phyloP scores from a whole-genome alignment of 2,329 filamentous ascomycete genomes.

The Penicillium nordicum region DNA sequence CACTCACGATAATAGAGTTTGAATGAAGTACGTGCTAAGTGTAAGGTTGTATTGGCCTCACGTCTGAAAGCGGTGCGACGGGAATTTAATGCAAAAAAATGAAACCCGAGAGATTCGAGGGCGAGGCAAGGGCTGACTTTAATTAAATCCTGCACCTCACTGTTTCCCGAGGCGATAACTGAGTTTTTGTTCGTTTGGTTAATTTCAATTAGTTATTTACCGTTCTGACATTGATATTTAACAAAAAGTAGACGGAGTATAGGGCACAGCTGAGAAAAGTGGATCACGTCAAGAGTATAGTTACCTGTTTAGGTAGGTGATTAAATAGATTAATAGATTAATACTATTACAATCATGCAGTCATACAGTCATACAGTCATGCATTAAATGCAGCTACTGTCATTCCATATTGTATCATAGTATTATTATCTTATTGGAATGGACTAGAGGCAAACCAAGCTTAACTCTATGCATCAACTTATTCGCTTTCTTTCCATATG shows the following conservation, averaged over 20 bases:
- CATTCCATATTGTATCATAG: neutral
- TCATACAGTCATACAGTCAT: neutral
- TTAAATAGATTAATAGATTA: neutral
- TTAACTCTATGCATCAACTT: neutral
- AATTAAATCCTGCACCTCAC: conserved; percentile 8
- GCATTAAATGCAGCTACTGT: neutral
- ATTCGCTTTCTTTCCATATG: neutral
- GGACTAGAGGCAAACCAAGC: neutral
- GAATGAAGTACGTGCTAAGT: conserved; percentile 1
- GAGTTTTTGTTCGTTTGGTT: neutral
- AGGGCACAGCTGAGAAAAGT: neutral
- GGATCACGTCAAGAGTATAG: conserved; percentile 6
- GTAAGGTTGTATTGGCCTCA: conserved; percentile 5
- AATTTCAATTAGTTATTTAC: neutral
- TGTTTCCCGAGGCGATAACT: neutral
- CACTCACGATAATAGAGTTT: neutral
- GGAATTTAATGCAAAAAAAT: neutral
- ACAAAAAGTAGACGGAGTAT: neutral
- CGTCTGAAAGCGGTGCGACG: conserved; percentile 6
- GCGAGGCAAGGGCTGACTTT: conserved; percentile 7
- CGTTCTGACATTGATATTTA: neutral
- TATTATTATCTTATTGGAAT: neutral
- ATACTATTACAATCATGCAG: neutral
- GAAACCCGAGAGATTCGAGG: conserved; percentile 3
- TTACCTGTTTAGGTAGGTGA: neutral